phyloP scores from a whole-genome alignment of 1,284 basidiomycete genomes.

The Peniophora sp. region DNA sequence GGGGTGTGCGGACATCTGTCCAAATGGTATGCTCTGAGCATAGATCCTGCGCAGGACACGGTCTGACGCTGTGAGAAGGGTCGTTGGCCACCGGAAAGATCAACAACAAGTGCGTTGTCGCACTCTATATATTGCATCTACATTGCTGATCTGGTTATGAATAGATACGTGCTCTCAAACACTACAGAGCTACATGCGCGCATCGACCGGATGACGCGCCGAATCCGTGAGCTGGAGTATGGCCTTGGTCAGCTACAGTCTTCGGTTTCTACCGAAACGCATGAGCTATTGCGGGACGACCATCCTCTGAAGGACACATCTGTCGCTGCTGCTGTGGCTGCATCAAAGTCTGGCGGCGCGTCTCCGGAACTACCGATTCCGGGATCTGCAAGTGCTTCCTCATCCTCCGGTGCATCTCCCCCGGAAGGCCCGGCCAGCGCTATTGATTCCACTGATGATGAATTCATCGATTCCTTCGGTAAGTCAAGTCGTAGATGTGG shows the following conservation, averaged over 20 bases:
- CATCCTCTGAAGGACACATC: not conserved
- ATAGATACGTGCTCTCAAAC: constrained; percentile 51
- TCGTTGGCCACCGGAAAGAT: constrained; percentile 48
- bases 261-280: constrained; percentile 35
- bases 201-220: constrained; percentile 43
- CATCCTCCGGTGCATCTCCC: not conserved
- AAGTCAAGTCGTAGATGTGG: constrained; percentile 2
- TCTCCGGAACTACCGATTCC: constrained; percentile 5
- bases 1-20: constrained; percentile 64
- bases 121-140: not conserved
- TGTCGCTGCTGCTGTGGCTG: not conserved
- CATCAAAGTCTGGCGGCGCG: constrained; percentile 7
- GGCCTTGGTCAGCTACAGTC: constrained; percentile 43
- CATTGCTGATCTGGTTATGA: not conserved
- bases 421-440: not conserved
- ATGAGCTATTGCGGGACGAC: constrained; percentile 32
- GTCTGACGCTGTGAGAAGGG: constrained; percentile 24
- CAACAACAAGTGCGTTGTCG: constrained; percentile 20
- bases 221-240: constrained; percentile 52
- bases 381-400: not conserved
- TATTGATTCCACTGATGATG: constrained; percentile 24
- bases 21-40: constrained; percentile 42
- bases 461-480: constrained; percentile 53
- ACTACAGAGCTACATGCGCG: constrained; percentile 61
- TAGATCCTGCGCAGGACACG: not conserved